Evolutionary conservation across 1,139 yeast genomes (phyloP), one percentile per base, ranked within the genome.

Genomic region (Kodamaea plutei): DNA sequence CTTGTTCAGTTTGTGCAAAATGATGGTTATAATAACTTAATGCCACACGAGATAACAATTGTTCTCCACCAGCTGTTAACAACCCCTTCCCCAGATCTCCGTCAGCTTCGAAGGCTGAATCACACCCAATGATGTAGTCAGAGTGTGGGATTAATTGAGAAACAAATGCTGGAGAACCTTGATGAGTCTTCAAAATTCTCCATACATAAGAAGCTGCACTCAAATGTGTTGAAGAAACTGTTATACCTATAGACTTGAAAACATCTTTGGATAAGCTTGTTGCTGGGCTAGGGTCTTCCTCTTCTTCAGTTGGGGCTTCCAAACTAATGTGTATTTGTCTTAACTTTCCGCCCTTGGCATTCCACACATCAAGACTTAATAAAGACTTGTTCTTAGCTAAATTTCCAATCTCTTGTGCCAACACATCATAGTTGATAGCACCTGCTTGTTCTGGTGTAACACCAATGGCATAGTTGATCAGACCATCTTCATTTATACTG

Each of bases 71-170:
- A 5, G 80, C 74, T 7, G 84, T 78, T 37, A 89, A 65, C 24
- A 85, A 61, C 0, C 73, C 73, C 38, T 60, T 61, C 1, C 95
- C 95, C 25, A 24, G 26, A 34, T 80, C 79, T 2, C 47, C 41
- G 40, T 66, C 72, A 5, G 22, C 23, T 4, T 63, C 58, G 29
- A 50, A 65, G 1, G 69, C 69, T 0, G 72, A 63, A 43, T 88
- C 94, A 34, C 94, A 87, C 4, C 95, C 96, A 30, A 91, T 78
- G 35, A 91, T 82, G 51, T 84, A 91, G 54, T 91, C 98, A 2
- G 91, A 78, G 46, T 81, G 81, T 1, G 96, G 89, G 23, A 85
- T 69, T 25, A 91, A 69, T 16, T 93, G 95, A 0, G 95, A 88
- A 30, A 61, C 62, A 44, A 82, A 84, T 0, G 96, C 96, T 1